These are phyloP conservation scores for Ganoderma leucocontextum DNA, from an alignment of 1,284 basidiomycete genomes.

Conservation along the genomic window DNA sequence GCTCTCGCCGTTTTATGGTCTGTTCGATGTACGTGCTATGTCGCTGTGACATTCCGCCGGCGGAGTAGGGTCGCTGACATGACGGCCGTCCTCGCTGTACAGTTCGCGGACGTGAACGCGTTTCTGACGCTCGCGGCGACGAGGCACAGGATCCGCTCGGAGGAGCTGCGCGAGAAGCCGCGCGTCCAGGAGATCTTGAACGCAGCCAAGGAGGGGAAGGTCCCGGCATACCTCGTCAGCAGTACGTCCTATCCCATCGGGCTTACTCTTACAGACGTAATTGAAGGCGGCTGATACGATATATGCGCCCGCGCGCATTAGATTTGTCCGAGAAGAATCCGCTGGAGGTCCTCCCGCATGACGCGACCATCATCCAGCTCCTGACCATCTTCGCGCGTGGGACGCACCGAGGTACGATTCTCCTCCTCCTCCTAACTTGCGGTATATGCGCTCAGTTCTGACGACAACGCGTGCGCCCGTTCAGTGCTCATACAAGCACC, in stretches of 20 bases:
- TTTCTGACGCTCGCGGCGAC: conserved; percentile 83
- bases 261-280: background rate
- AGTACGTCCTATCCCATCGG: conserved; percentile 54
- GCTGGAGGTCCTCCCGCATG: conserved; percentile 65
- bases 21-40: conserved; percentile 72
- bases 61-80: background rate
- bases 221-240: conserved; percentile 77
- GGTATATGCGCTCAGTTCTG: background rate
- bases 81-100: background rate
- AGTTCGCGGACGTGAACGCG: conserved; percentile 86
- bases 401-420: conserved; percentile 65
- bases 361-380: conserved; percentile 68
- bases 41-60: too few relatives aligned
- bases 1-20: conserved; percentile 56
- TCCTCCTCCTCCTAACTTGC: background rate
- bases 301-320: conserved; percentile 38
- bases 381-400: conserved; percentile 73
- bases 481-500: conserved; percentile 60
- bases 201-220: conserved; percentile 74
- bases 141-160: conserved; percentile 67
- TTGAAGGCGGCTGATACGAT: background rate
- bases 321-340: conserved; percentile 86
- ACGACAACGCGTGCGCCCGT: background rate
- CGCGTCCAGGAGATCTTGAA: conserved; percentile 71
- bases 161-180: conserved; percentile 64